Percentiles rank a stretch among this genome's conserved stretches.
Conservation (phyloP, 139 green algal genomes). For the Nannochloris sp. region DNA sequence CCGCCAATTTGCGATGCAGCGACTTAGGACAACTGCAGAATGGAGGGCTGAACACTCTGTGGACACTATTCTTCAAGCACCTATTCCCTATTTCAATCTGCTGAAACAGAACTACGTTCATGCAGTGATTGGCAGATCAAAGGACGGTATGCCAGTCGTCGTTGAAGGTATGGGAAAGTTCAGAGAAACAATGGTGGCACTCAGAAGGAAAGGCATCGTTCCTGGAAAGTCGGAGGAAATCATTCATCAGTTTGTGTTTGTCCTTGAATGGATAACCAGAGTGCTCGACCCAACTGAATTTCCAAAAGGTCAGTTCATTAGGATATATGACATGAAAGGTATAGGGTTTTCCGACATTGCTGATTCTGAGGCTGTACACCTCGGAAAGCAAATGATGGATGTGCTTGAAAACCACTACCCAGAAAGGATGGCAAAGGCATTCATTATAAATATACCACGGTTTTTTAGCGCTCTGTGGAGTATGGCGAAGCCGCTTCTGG, state of each 20-base stretch:
- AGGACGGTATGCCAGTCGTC: slow-evolving; percentile 9
- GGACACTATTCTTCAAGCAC: neutral
- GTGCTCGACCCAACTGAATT: neutral
- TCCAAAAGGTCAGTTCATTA: slow-evolving; percentile 4
- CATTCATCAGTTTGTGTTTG: slow-evolving; percentile 14
- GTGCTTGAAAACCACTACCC: slow-evolving; percentile 12
- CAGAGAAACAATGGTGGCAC: neutral
- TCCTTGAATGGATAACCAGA: slow-evolving; percentile 5
- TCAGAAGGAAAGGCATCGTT: neutral
- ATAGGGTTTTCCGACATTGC: slow-evolving; percentile 6
- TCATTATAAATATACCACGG: slow-evolving; percentile 4
- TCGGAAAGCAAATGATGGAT: slow-evolving; percentile 14
- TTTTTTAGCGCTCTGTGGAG: slow-evolving; percentile 8
- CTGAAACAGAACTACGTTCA: slow-evolving; percentile 11
- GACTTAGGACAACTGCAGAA: slow-evolving; percentile 7
- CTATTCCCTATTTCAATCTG: neutral
- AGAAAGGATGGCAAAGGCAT: slow-evolving; percentile 9
- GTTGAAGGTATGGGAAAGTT: slow-evolving; percentile 12
- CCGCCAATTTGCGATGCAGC: neutral
- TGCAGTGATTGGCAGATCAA: slow-evolving; percentile 1
- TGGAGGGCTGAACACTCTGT: slow-evolving; percentile 6
- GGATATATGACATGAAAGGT: slow-evolving; percentile 13
- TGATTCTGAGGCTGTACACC: slow-evolving; percentile 3
- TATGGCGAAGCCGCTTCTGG: slow-evolving; percentile 5
- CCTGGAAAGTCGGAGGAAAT: neutral